Percentiles rank a stretch among this genome's conserved stretches.
These are phyloP conservation scores for Senna siamea DNA, from an alignment of 306 rosid species.

Conservation along the genomic window DNA sequence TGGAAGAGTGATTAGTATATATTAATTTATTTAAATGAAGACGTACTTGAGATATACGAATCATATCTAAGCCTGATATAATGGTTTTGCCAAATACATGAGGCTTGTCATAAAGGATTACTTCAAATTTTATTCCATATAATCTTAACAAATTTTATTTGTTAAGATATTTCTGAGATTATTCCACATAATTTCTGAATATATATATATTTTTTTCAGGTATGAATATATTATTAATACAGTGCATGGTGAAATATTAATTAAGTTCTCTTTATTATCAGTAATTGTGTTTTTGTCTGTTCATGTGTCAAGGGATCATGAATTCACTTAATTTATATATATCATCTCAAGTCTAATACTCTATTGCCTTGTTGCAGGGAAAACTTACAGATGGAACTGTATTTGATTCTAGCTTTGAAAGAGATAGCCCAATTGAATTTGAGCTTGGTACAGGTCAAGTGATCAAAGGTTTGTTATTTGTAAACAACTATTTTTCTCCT, in stretches of 20 bases:
- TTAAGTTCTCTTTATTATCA: background rate
- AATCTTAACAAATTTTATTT: background rate
- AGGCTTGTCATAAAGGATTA: background rate
- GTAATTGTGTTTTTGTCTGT: constrained; percentile 12
- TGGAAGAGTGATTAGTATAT: background rate
- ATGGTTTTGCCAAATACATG: background rate
- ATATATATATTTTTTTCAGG: background rate
- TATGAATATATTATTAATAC: background rate
- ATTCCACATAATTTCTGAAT: background rate
- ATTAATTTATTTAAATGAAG: background rate
- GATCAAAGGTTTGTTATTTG: constrained; percentile 72
- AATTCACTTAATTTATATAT: constrained; percentile 19
- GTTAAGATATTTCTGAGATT: background rate
- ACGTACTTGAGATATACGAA: background rate
- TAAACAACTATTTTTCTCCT: constrained; percentile 2
- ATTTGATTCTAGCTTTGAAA: constrained; percentile 91
- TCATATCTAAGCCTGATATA: background rate
- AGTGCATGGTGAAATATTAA: background rate
- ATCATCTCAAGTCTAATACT: background rate
- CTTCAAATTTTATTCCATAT: background rate
- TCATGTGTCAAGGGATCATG: constrained; percentile 10
- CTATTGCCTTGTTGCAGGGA: constrained; percentile 59
- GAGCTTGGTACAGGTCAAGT: constrained; percentile 96
- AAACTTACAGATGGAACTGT: constrained; percentile 98
- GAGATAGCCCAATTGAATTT: constrained; percentile 85